Percentiles rank a stretch among this genome's conserved stretches.
phyloP scores from a whole-genome alignment of 2,329 filamentous ascomycete species.

The Bipolaris victoriae region DNA sequence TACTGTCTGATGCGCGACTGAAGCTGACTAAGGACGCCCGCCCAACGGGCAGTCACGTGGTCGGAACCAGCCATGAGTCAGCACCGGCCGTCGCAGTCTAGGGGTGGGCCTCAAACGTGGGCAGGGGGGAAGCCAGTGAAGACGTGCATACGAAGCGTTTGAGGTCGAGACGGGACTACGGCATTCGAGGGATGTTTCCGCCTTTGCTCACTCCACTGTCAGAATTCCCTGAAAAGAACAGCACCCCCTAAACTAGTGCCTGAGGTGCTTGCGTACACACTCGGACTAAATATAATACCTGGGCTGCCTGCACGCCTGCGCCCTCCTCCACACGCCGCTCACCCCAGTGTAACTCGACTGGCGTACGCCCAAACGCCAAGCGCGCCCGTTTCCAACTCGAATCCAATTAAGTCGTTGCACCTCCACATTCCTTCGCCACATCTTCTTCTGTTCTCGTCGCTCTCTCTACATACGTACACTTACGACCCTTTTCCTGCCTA shows the following conservation, averaged over 20 bases:
- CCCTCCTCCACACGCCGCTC: conserved; percentile 32
- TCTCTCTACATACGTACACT: conserved; percentile 5
- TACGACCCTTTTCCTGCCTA: not conserved
- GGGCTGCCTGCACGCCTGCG: conserved; percentile 24
- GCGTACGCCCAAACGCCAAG: conserved; percentile 20
- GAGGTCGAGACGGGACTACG: conserved; percentile 19
- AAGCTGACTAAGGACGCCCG: conserved; percentile 7
- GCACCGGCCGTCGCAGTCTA: conserved; percentile 14
- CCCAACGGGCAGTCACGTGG: conserved; percentile 27
- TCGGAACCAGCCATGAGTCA: not conserved
- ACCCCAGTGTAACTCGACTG: conserved; percentile 26
- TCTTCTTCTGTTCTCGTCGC: conserved; percentile 18
- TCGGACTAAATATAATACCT: conserved; percentile 23
- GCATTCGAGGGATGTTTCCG: conserved; percentile 9
- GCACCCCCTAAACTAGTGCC: conserved; percentile 25
- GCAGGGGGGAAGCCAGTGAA: conserved; percentile 28
- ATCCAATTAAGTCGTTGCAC: conserved; percentile 1
- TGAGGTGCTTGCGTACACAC: conserved; percentile 12
- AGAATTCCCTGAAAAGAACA: conserved; percentile 11
- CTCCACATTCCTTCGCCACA: conserved; percentile 10
- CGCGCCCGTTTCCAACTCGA: conserved; percentile 4
- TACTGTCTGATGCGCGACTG: conserved; percentile 11
- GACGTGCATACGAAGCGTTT: conserved; percentile 24
- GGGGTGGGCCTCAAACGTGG: conserved; percentile 17
- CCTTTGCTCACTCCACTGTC: conserved; percentile 13